Base-by-base conservation (phyloP, 2,329 filamentous ascomycete species). In the Colletotrichum spinosum region DNA sequence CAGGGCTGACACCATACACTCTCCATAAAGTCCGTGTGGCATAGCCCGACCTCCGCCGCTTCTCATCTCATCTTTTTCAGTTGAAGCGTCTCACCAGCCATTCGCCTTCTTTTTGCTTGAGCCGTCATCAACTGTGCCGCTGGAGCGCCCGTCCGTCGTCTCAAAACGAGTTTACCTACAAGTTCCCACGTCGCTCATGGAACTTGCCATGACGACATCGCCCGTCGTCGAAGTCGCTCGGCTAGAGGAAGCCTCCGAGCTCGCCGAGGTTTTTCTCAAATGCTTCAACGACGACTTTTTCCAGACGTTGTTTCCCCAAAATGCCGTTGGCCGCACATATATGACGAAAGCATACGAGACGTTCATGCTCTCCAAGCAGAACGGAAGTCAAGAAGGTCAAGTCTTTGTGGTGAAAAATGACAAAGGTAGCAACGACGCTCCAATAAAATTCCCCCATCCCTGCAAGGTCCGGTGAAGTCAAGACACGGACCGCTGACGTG, bases 201-300 rank as follows among this genome's bases (percentile, higher is more conserved):
- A 38, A 8, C 11, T 13, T 34, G 15, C 35, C 25, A 12, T 6
- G 15, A 34, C 8, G 34, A 37, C 38, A 33, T 60, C 17, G 33
- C 50, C 51, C 33, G 17, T 55, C 2, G 67, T 69, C 2, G 55
- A 65, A 12, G 17, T 8, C 13, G 68, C 68, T 8, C 42, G 9
- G 35, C 33, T 52, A 4, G 48, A 49, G 25, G 68, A 69, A 48
- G 63, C 55, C 2, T 44, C 60, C 11, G 57, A 46, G 15, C 53
- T 69, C 9, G 55, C 58, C 25, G 50, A 61, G 11, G 15, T 69
- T 11, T 68, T 67, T 48, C 48, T 69, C 37, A 56, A 55, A n/a
- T 52, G 55, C 15, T 69, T 69, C 38, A 46, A 63, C 13, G 52
- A 62, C 34, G 67, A 63, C 13, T 65, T 53, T 48, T 67, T 69